Evolutionary conservation across 1,284 basidiomycete genomes (phyloP), one percentile per base, ranked within the genome.

Genomic region (Cryptococcus sp.): DNA sequence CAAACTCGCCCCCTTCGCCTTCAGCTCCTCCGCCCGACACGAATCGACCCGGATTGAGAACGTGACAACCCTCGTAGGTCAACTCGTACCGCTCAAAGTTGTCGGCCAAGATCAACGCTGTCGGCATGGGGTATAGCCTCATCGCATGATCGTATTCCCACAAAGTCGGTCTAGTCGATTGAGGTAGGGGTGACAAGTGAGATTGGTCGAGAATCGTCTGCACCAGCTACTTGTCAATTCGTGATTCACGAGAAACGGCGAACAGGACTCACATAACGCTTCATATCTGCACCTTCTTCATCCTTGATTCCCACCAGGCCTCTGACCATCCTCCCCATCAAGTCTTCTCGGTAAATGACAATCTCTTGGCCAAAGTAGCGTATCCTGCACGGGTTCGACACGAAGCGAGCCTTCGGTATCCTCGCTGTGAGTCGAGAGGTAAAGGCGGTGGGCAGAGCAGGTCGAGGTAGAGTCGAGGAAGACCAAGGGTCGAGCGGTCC

Each of bases 1-100:
- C 79, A 59, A 87, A 85, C 3, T 84, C 68, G n/a, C 65, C 63
- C 16, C 60, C 63, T 25, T 54, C 59, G 5, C 41, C 41, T 16
- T 38, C 47, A 23, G 56, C 63, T 5, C 60, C 57, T 1, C 60
- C 79, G 38, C 80, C 85, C 7, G 85, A 82, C 16, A 90, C 76
- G 63, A 93, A 92, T 45, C 84, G 83, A 12, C 95, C 94, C 0
- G 95, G 95, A 69, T 98, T 99, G 78, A 98, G 92, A 25, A 98
- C 95, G 72, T 97, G 94, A 65, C 95, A 98, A 5, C 90, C 91
- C 56, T 94, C 93, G 67, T 99, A 99, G 1, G 93, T 98, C 58
- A 97, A 78, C 63, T 95, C 91, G 71, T 89, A 99, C 32, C 87
- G 81, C 65, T 97, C 93, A 69, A 95, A 97, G 69, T 86, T 91